Base-by-base conservation (phyloP, 306 rosid genomes). In the Rosa persica region DNA sequence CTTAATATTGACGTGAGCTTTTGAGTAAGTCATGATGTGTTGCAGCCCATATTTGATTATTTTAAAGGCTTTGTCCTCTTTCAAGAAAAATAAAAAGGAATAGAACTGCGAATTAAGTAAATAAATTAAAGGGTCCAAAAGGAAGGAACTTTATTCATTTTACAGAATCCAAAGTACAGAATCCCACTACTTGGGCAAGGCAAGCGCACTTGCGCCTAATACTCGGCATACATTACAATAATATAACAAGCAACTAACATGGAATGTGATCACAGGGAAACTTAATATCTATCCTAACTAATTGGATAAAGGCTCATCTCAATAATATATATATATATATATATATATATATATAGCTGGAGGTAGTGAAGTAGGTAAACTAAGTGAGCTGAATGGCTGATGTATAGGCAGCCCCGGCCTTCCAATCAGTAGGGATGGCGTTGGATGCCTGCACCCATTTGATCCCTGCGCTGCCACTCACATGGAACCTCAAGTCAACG, bases 361-460 rank as follows among this genome's bases (percentile, higher is more conserved):
- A 13, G 58, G 23, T 54, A 54, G 20, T 54, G 25, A 54, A 1
- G 25, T 20, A n/a, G 12, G n/a, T 60, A 23, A 25, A 17, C 61
- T 83, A 83, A 67, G n/a, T 66, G 61, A 94, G 91, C 83, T 90
- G 90, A 89, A 90, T 70, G 49, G 62, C 8, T 6, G 95, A 76
- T 79, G 91, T 90, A 84, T 92, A 94, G 43, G 84, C 81, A 39
- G 80, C 82, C 48, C 98, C 97, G 5, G 85, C 86, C 79, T 77
- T 81, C 97, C 98, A 94, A 66, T 90, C 83, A 74, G 76, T 64
- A 19, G 98, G 93, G 52, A 94, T 85, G 76, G 68, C 87, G 40
- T 81, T 87, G 76, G 27, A 58, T 19, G 95, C 78, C 67, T 88
- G 80, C 61, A 88, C 84, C 94, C 94, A 90, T 22, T 77, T 22